Percentiles rank a stretch among this genome's conserved stretches.
Evolutionary conservation across 768 basidiomycete genomes (phyloP).

Genomic region (Dictyophora rubrovolvata): DNA sequence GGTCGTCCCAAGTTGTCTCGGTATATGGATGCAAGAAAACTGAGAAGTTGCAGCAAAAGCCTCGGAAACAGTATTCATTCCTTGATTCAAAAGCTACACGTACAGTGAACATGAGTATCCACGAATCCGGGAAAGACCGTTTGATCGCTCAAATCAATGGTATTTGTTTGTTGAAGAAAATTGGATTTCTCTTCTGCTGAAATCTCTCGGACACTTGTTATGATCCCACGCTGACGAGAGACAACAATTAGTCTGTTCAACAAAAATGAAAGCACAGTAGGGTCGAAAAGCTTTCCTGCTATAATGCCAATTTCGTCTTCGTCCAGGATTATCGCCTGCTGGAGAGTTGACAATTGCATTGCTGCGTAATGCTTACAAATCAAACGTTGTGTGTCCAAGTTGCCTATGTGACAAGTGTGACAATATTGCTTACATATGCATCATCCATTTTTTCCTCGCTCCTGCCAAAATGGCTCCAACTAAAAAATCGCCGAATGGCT

Average conservation of each 20-base stretch:
- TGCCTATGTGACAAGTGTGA: no score
- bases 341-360: neutral
- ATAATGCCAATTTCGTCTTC: slow-evolving; percentile 16
- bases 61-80: neutral
- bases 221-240: slow-evolving; percentile 35
- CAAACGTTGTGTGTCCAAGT: no score
- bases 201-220: slow-evolving; percentile 30
- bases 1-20: slow-evolving; percentile 53
- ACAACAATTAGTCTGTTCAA: slow-evolving; percentile 39
- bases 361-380: no score
- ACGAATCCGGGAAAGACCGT: slow-evolving; percentile 50
- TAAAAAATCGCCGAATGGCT: slow-evolving; percentile 18
- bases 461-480: slow-evolving; percentile 22
- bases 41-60: slow-evolving; percentile 13
- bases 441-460: no score
- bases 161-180: slow-evolving; percentile 17
- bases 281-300: slow-evolving; percentile 45
- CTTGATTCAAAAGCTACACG: slow-evolving; percentile 13
- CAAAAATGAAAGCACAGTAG: slow-evolving; percentile 30
- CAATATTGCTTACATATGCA: no score
- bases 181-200: slow-evolving; percentile 7
- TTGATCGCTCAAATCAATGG: slow-evolving; percentile 35
- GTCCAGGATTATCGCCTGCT: neutral
- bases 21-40: slow-evolving; percentile 54
- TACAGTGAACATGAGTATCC: slow-evolving; percentile 47